These are phyloP conservation scores for Leccinum olivaceopallidum DNA, from an alignment of 768 basidiomycete species.

Conservation along the genomic window DNA sequence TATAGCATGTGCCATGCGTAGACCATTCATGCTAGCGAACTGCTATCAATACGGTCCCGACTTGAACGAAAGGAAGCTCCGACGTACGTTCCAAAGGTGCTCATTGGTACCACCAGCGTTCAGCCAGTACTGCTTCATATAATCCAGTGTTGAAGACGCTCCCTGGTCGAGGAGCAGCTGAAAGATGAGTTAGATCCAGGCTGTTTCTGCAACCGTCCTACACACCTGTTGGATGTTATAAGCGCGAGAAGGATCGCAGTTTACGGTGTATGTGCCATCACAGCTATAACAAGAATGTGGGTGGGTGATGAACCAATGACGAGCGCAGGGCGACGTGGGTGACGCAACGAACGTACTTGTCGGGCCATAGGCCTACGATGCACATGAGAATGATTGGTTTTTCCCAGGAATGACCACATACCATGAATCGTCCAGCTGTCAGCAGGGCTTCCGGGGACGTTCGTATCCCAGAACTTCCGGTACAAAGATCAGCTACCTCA, in stretches of 20 bases:
- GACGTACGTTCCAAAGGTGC: constrained; percentile 66
- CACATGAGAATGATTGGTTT: constrained; percentile 3
- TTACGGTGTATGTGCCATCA: constrained; percentile 42
- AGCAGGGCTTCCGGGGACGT: constrained; percentile 59
- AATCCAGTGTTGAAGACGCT: constrained; percentile 55
- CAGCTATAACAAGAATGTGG: constrained; percentile 41
- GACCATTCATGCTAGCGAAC: constrained; percentile 65
- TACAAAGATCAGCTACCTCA: constrained; percentile 5
- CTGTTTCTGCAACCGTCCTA: background rate
- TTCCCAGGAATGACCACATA: constrained; percentile 25
- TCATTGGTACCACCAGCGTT: constrained; percentile 61
- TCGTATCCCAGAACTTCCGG: constrained; percentile 72
- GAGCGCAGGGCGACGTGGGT: background rate
- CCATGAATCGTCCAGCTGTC: constrained; percentile 79
- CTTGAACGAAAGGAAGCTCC: background rate
- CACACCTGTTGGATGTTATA: constrained; percentile 47
- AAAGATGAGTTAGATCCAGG: background rate
- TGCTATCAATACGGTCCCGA: constrained; percentile 2
- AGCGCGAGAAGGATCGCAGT: constrained; percentile 42
- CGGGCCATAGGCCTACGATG: constrained; percentile 62
- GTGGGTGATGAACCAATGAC: background rate
- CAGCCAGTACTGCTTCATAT: constrained; percentile 66
- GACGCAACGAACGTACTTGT: constrained; percentile 41
- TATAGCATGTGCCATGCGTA: constrained; percentile 60
- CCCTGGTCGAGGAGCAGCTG: constrained; percentile 59